Evolutionary conservation across 2,329 filamentous ascomycete species (phyloP), one percentile per base, ranked within the genome.

Genomic region (Madurella fahalii): DNA sequence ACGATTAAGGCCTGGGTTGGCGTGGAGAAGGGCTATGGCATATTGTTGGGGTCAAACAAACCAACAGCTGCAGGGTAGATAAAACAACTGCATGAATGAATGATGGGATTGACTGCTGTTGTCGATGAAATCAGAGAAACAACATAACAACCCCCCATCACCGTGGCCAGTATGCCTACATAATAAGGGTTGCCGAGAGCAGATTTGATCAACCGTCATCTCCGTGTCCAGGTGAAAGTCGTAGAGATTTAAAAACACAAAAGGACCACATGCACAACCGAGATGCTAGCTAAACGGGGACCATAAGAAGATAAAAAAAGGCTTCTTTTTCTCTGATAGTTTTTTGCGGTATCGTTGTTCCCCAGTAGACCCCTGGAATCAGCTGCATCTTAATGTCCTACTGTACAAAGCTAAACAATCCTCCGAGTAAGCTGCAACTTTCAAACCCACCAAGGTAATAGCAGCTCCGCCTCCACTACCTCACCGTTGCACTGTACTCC

Each of bases 41-140:
- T 31, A 11, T 31, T 16, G 15, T n/a, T 13, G 18, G 44, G 31
- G 9, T 17, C 16, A 25, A 12, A 15, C 34, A 11, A 37, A 37
- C 34, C 34, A 40, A 15, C 17, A 43, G 25, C 44, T 41, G 46
- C 41, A 44, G 50, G 34, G 46, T 20, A 39, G 42, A 32, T 46
- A 39, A 44, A 44, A 51, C 16, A 46, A 48, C 20, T 41, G 45
- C 32, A 46, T 45, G 40, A 52, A 49, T 49, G 53, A 44, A 52
- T 45, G 40, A 48, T 42, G 42, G 52, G 30, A 12, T 48, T 40
- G 25, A 12, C 25, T 25, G 25, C 25, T 25, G 25, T 25, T 43
- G 37, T 43, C 17, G 20, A 39, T n/a, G 4, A 49, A 48, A 15
- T 25, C 16, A 25, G 37, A 34, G 8, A 37, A 34, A 46, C 37